Base-by-base conservation (phyloP, 176 grass and related monocot genomes). In the Ananas comosus region DNA sequence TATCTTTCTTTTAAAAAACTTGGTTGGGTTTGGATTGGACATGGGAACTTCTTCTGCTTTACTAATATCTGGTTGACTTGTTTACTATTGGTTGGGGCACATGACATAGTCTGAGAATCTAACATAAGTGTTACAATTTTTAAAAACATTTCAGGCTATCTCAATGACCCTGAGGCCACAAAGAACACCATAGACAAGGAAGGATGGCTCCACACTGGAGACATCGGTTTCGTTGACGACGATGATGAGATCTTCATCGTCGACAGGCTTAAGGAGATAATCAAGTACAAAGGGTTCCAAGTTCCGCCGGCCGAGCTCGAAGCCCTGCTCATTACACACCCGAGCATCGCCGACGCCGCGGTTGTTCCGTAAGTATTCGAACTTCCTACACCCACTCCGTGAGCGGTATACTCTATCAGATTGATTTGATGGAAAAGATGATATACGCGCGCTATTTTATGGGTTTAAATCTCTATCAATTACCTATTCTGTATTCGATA, bases 281-380 rank as follows among this genome's bases (percentile, higher is more conserved):
- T 96, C 61, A 96, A 96, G 64, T 92, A 87, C 68, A 96, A 96
- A 76, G 93, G 89, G 13, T 96, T 87, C 79, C 93, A 96, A 75
- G 89, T 97, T 48, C 79, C 93, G 66, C 93, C 93, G 13, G 93
- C 93, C 0, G 93, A 97, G 74, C 83, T 97, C 48, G 93, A 97
- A 75, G 86, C 88, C 10, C 86, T 97, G 67, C 93, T 97, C 33
- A 86, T 92, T 16, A 81, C 86, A 3, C 89, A 97, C 63, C 81
- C 86, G 52, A 77, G 72, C 64, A 83, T 97, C 49, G 85, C 81
- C 48, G 93, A 97, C 77, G 86, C 93, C 72, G 93, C 86, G 8
- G 93, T 97, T 4, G 89, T 97, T 51, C 75, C 83, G 93, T 97
- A 83, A 92, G 89, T 85, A 21, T 22, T 61, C 33, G 33, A 42